phyloP scores from a whole-genome alignment of 1,139 yeast genomes.

The Yamadazyma atmosphaerica region DNA sequence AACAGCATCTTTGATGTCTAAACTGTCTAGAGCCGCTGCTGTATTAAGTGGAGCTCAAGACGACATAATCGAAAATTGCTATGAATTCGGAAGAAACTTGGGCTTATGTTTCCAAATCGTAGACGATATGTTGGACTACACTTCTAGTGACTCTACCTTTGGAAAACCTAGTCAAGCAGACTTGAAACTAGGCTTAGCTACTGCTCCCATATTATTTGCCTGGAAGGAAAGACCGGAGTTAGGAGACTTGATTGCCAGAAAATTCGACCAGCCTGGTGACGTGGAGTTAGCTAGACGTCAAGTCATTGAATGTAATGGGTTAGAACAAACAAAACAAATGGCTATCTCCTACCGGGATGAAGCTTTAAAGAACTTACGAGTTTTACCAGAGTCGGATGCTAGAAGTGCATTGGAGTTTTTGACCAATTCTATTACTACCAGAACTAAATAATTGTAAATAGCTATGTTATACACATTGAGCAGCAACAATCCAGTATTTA shows the following conservation, averaged over 20 bases:
- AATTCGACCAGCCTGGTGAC: conserved; percentile 80
- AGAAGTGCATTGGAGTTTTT: conserved; percentile 83
- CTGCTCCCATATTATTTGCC: conserved; percentile 94
- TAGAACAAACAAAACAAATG: conserved; percentile 70
- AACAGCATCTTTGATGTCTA: conserved; percentile 95
- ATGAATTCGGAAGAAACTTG: conserved; percentile 87
- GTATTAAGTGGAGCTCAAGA: conserved; percentile 84
- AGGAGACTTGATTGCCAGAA: conserved; percentile 80
- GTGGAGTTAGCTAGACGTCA: conserved; percentile 75
- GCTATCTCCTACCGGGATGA: conserved; percentile 76
- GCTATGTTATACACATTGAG: no score
- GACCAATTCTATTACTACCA: conserved; percentile 79
- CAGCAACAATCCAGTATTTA: no score
- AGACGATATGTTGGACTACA: conserved; percentile 94
- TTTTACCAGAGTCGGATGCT: conserved; percentile 85
- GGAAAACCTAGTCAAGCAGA: conserved; percentile 98
- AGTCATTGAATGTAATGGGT: conserved; percentile 72
- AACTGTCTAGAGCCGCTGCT: conserved; percentile 91
- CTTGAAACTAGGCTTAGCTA: conserved; percentile 88
- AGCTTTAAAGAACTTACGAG: conserved; percentile 71
- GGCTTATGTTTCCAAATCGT: conserved; percentile 96
- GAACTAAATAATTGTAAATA: conserved; percentile 53
- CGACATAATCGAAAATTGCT: conserved; percentile 75
- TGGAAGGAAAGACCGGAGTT: conserved; percentile 87
- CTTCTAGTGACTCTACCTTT: conserved; percentile 74